Conservation (phyloP, 306 rosid species). For the Glycine soja region DNA sequence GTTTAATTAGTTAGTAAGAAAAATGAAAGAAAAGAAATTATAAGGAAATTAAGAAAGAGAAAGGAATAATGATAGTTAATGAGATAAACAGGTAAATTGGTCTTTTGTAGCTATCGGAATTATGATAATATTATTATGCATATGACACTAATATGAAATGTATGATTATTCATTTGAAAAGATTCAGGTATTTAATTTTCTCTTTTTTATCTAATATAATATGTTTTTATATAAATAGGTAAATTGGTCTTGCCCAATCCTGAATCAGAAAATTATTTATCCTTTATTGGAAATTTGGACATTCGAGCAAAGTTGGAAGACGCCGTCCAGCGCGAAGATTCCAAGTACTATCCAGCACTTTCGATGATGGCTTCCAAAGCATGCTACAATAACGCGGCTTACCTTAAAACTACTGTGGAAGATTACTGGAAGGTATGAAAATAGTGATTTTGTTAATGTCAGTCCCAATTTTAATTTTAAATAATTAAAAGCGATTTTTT, state of each 20-base stretch:
- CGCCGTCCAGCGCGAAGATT: constrained; percentile 45
- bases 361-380: constrained; percentile 64
- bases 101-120: too few species aligned
- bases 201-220: not conserved
- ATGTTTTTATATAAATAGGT: constrained; percentile 38
- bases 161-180: not conserved
- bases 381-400: constrained; percentile 52
- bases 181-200: not conserved
- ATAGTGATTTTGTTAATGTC: not conserved
- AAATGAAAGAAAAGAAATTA: too few species aligned
- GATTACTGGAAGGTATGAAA: constrained; percentile 57
- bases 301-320: constrained; percentile 47
- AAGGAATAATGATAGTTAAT: too few species aligned
- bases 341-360: constrained; percentile 49
- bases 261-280: constrained; percentile 50
- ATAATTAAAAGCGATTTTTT: not conserved
- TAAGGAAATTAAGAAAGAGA: too few species aligned
- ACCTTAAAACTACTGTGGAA: constrained; percentile 38
- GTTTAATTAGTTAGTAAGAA: too few species aligned
- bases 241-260: constrained; percentile 38
- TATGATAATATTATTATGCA: too few species aligned
- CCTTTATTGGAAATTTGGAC: constrained; percentile 58
- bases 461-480: not conserved
- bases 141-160: not conserved
- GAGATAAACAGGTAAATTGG: too few species aligned